Percentiles rank a stretch among this genome's conserved stretches.
Conservation (phyloP, 441 rosid species). For the Pelargonium myrrhifolium region DNA sequence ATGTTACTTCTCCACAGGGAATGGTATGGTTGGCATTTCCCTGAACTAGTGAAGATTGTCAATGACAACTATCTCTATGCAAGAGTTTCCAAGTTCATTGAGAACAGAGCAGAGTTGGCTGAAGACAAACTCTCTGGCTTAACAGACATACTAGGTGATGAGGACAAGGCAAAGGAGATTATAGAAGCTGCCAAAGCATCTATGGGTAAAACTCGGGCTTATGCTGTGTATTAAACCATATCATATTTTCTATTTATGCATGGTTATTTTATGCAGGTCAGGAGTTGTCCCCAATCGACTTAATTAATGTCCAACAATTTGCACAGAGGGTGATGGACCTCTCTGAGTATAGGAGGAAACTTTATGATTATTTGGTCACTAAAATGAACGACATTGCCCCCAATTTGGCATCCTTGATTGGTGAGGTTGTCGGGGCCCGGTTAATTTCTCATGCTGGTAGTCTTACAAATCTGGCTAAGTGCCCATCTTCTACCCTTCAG, state of each 20-base stretch:
- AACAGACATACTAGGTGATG: conserved; percentile 79
- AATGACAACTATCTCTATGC: conserved; percentile 92
- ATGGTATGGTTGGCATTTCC: conserved; percentile 99
- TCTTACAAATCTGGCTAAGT: conserved; percentile 94
- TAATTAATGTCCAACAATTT: conserved; percentile 74
- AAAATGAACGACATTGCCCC: conserved; percentile 96
- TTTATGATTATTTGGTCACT: conserved; percentile 75
- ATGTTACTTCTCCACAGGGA: conserved; percentile 45
- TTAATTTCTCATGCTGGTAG: conserved; percentile 97
- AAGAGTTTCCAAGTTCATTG: conserved; percentile 68
- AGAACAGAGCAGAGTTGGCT: conserved; percentile 72
- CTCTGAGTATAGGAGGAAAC: conserved; percentile 82
- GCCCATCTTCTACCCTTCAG: conserved; percentile 98
- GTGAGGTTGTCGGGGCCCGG: conserved; percentile 92
- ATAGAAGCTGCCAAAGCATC: conserved; percentile 97
- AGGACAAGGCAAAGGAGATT: conserved; percentile 85
- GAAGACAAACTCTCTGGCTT: conserved; percentile 68
- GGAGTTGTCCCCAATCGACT: conserved; percentile 79
- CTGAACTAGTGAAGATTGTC: conserved; percentile 83
- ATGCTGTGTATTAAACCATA: background rate
- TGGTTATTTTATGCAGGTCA: conserved; percentile 44
- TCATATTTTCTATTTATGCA: conserved; percentile 3
- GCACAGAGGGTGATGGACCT: conserved; percentile 88
- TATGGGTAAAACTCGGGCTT: conserved; percentile 51
- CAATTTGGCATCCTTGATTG: conserved; percentile 86